Evolutionary conservation across 2,329 filamentous ascomycete species (phyloP), one percentile per base, ranked within the genome.

Genomic region (Celoporthe dispersa): DNA sequence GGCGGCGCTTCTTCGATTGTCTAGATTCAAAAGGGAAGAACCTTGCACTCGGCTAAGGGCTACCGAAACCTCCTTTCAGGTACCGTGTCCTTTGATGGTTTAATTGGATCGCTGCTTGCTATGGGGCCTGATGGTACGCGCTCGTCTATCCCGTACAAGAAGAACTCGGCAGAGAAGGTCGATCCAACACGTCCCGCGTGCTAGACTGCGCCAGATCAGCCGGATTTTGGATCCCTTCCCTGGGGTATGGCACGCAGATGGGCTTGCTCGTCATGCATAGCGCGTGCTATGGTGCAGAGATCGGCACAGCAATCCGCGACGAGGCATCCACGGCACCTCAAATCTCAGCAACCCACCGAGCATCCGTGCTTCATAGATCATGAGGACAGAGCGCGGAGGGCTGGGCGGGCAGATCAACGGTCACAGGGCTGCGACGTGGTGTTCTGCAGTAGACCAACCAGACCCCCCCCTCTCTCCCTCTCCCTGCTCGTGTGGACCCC

Each of bases 401-500:
- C 25, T 48, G 48, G 25, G 25, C 41, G 25, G 22, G 62, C 9
- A 31, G 41, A 64, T 65, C 44, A 41, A 68, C 39, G 11, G 65
- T 65, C 64, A 67, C 70, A 48, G 25, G 69, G 44, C 66, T 64
- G 67, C 57, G 69, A 64, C 59, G 57, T 69, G 63, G 70, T 67
- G 51, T 63, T 64, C 51, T 64, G 59, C 57, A 60, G 57, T 60
- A 22, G 11, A n/a, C 7, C 19, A n/a, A n/a, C n/a, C n/a, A n/a
- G n/a, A n/a, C n/a, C n/a, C n/a, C 39, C 39, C 39, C 39, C 16
- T 41, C 39, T 5, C 12, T 41, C 39, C 39, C 16, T 16, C 44
- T n/a, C 22, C 44, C 44, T 48, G 57, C 59, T 71, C 70, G 67
- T 41, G 67, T 67, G 70, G 70, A 39, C 55, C 61, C n/a, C 19